Evolutionary conservation across 2,329 filamentous ascomycete species (phyloP).

Genomic region (Pseudocercospora fuligena): DNA sequence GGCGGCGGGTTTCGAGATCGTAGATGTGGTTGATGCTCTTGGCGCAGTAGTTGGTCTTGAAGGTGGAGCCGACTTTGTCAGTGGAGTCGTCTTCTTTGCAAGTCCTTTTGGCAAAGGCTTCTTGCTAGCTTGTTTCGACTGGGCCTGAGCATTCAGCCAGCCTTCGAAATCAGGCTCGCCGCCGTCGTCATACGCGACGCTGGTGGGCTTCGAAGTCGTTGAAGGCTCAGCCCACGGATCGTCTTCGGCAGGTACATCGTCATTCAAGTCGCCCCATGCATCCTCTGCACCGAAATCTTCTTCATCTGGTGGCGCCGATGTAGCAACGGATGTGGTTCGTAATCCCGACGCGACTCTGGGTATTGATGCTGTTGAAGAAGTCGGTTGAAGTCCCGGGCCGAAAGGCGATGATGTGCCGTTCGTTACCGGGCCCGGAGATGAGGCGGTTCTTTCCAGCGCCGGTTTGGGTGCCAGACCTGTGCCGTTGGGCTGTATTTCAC

Average conservation of each 20-base stretch:
- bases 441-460: constrained; percentile 44
- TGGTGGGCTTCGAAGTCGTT: constrained; percentile 26
- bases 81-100: constrained; percentile 58
- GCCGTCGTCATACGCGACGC: constrained; percentile 73
- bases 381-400: constrained; percentile 34
- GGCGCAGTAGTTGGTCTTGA: constrained; percentile 26
- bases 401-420: constrained; percentile 39
- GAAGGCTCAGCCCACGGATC: constrained; percentile 28
- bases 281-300: constrained; percentile 63
- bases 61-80: constrained; percentile 35
- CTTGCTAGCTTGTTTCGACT: constrained; percentile 67
- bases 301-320: constrained; percentile 46
- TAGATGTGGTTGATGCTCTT: constrained; percentile 34
- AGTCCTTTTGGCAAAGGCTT: constrained; percentile 85
- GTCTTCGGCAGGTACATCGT: constrained; percentile 44
- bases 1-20: constrained; percentile 11
- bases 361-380: constrained; percentile 35
- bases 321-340: constrained; percentile 27
- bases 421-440: constrained; percentile 48
- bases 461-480: constrained; percentile 41
- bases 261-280: constrained; percentile 72
- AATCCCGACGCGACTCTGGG: constrained; percentile 37
- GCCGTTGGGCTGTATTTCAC: constrained; percentile 74
- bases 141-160: constrained; percentile 86
- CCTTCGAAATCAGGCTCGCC: constrained; percentile 94